These are phyloP conservation scores for Lactarius deliciosus DNA, from an alignment of 768 basidiomycete species.

Conservation along the genomic window DNA sequence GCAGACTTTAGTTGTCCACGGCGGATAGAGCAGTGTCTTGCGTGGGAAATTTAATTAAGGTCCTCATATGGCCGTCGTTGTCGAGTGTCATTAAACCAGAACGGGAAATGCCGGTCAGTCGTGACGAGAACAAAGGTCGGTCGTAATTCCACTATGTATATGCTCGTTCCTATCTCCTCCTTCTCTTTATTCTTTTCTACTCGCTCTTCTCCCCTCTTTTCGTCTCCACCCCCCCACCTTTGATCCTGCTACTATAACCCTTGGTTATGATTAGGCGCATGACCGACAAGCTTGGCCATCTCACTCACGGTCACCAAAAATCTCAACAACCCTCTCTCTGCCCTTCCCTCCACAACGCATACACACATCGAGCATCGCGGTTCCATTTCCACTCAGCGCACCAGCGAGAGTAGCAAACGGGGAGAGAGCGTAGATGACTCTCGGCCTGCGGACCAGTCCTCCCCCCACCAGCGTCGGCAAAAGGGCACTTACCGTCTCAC, in stretches of 20 bases:
- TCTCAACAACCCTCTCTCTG: constrained; percentile 27
- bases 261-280: constrained; percentile 37
- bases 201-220: neutral
- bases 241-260: neutral
- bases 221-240: neutral
- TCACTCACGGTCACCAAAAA: constrained; percentile 31
- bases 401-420: constrained; percentile 52
- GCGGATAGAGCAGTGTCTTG: too few relatives aligned
- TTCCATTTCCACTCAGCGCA: constrained; percentile 68
- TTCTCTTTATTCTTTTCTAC: constrained; percentile 1
- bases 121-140: constrained; percentile 7
- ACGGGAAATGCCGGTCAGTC: constrained; percentile 18
- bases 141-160: neutral
- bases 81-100: constrained; percentile 23
- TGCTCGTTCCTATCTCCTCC: constrained; percentile 10
- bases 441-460: constrained; percentile 18
- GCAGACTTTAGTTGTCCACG: constrained; percentile 51
- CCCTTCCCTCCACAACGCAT: constrained; percentile 23
- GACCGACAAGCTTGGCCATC: constrained; percentile 37
- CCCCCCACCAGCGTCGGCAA: constrained; percentile 45
- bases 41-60: constrained; percentile 2
- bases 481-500: constrained; percentile 68
- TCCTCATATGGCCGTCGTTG: constrained; percentile 2
- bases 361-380: constrained; percentile 49
- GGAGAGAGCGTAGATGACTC: constrained; percentile 38